phyloP scores from a whole-genome alignment of 2,329 filamentous ascomycete genomes.

The Scleromitrula shiraiana region DNA sequence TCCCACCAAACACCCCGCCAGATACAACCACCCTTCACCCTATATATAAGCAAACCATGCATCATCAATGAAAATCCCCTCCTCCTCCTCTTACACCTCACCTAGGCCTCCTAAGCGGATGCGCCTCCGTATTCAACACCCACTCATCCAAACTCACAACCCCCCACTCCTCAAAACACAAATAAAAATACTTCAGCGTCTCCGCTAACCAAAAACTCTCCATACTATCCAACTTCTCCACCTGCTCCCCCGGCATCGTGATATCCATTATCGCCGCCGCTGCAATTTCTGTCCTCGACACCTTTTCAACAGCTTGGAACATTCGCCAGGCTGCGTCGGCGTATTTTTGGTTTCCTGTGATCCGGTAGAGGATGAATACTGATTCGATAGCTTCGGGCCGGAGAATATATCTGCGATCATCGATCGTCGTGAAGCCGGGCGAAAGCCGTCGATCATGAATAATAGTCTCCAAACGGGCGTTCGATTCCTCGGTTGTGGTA shows the following conservation, averaged over 20 bases:
- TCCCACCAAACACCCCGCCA: no score
- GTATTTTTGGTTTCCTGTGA: conserved; percentile 28
- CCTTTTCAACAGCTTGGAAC: conserved; percentile 38
- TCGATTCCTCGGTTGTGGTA: conserved; percentile 4
- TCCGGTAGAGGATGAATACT: conserved; percentile 50
- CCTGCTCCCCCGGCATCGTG: conserved; percentile 29
- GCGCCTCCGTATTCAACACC: conserved; percentile 36
- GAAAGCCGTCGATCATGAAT: conserved; percentile 15
- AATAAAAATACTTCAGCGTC: conserved; percentile 56
- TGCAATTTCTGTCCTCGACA: conserved; percentile 35
- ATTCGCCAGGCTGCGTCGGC: conserved; percentile 40
- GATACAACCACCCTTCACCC: no score
- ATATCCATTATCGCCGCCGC: conserved; percentile 38
- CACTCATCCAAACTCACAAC: conserved; percentile 53
- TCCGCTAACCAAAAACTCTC: conserved; percentile 59
- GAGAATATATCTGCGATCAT: conserved; percentile 23
- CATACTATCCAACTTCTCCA: conserved; percentile 41
- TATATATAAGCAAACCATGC: no score
- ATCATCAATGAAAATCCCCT: no score
- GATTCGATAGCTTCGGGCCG: conserved; percentile 59
- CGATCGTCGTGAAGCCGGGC: conserved; percentile 20
- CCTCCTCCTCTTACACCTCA: background rate
- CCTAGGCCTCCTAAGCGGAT: conserved; percentile 18
- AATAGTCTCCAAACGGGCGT: conserved; percentile 9
- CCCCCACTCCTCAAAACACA: conserved; percentile 41